These are phyloP conservation scores for Tulasnella sp. DNA, from an alignment of 768 basidiomycete species.

Conservation along the genomic window DNA sequence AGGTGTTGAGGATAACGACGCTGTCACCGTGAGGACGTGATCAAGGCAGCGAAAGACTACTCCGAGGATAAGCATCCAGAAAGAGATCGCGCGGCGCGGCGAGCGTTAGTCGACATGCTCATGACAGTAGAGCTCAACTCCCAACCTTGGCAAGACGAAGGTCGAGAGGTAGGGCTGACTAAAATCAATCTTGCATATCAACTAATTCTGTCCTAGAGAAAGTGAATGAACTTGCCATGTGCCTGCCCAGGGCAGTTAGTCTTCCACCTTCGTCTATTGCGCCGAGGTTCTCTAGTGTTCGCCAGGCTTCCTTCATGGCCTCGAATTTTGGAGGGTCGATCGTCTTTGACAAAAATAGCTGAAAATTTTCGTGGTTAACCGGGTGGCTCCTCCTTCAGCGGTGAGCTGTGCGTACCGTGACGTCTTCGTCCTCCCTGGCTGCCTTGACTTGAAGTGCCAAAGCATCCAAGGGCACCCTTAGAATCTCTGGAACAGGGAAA, in stretches of 20 bases:
- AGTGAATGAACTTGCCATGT: conserved; percentile 57
- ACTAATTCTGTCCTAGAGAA: neutral
- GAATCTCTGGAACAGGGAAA: conserved; percentile 86
- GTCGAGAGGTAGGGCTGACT: conserved; percentile 88
- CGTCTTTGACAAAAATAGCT: conserved; percentile 71
- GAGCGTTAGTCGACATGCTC: neutral
- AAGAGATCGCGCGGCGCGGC: conserved; percentile 1
- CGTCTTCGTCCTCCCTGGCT: conserved; percentile 74
- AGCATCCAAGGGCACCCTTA: conserved; percentile 82
- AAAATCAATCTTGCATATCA: conserved; percentile 31
- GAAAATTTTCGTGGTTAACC: conserved; percentile 33
- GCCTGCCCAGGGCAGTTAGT: conserved; percentile 79
- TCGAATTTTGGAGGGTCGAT: conserved; percentile 80
- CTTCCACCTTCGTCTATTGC: conserved; percentile 66
- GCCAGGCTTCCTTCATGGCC: conserved; percentile 78
- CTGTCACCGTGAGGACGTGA: conserved; percentile 79
- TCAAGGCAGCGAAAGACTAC: conserved; percentile 82
- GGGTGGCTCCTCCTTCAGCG: neutral
- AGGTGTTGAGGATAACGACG: conserved; percentile 83
- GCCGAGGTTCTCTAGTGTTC: conserved; percentile 72
- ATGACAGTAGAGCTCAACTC: neutral
- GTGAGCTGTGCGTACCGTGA: conserved; percentile 54
- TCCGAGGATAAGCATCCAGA: conserved; percentile 83
- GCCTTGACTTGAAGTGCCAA: conserved; percentile 82
- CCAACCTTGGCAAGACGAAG: conserved; percentile 79